Percentiles rank a stretch among this genome's conserved stretches.
Evolutionary conservation across 2,329 filamentous ascomycete species (phyloP).

Genomic region (Colletotrichum tropicicola): DNA sequence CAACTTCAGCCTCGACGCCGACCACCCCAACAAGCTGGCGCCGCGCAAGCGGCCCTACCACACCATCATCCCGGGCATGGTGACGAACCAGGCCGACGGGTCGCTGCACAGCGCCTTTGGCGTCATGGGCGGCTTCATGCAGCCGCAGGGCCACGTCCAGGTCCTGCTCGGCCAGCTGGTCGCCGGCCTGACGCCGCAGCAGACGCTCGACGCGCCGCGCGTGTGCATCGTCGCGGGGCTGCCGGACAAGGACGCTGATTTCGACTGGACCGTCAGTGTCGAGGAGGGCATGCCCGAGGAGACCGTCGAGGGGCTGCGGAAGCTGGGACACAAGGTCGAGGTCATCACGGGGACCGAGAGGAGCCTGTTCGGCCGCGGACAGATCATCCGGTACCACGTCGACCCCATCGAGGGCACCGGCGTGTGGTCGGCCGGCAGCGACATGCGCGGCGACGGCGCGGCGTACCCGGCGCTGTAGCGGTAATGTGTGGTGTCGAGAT

Average conservation of each 20-base stretch:
- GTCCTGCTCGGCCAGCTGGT: slow-evolving; percentile 89
- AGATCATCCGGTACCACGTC: slow-evolving; percentile 82
- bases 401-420: slow-evolving; percentile 73
- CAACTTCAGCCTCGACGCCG: slow-evolving; percentile 78
- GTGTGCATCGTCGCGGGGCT: slow-evolving; percentile 84
- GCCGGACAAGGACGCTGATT: slow-evolving; percentile 65
- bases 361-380: slow-evolving; percentile 82
- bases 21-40: slow-evolving; percentile 82
- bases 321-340: slow-evolving; percentile 77
- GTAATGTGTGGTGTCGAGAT: neutral
- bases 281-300: slow-evolving; percentile 83
- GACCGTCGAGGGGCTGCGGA: slow-evolving; percentile 72
- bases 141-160: slow-evolving; percentile 95
- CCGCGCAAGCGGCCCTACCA: slow-evolving; percentile 93
- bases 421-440: slow-evolving; percentile 90
- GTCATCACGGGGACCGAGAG: slow-evolving; percentile 73
- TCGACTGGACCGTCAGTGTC: slow-evolving; percentile 74
- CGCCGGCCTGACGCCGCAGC: slow-evolving; percentile 83
- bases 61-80: slow-evolving; percentile 94
- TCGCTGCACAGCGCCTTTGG: slow-evolving; percentile 88
- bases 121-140: slow-evolving; percentile 99
- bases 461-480: slow-evolving; percentile 60
- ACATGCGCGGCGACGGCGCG: slow-evolving; percentile 84
- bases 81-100: slow-evolving; percentile 79
- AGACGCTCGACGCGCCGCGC: slow-evolving; percentile 89